Evolutionary conservation across 805 yeast species (phyloP).

Genomic region (Saitoella complicata): DNA sequence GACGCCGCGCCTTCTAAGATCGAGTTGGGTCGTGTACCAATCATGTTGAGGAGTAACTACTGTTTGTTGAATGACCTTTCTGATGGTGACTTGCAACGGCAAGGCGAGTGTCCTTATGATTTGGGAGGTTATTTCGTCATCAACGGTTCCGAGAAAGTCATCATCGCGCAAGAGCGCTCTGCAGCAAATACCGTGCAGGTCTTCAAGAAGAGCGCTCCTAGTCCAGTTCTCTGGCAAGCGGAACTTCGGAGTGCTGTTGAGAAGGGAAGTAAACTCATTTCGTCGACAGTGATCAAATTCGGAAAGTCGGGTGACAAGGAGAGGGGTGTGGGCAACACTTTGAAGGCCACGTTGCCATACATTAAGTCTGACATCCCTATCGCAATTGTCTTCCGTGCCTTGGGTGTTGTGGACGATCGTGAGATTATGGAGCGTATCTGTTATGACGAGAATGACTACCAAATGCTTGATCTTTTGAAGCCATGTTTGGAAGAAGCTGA

Average conservation of each 20-base stretch:
- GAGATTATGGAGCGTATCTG: constrained; percentile 96
- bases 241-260: constrained; percentile 94
- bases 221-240: constrained; percentile 90
- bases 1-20: constrained; percentile 59
- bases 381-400: constrained; percentile 90
- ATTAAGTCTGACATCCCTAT: constrained; percentile 94
- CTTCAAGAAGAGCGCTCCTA: constrained; percentile 91
- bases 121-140: constrained; percentile 99
- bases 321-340: constrained; percentile 51
- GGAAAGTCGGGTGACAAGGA: constrained; percentile 53
- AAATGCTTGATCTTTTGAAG: constrained; percentile 96
- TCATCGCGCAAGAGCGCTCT: constrained; percentile 95
- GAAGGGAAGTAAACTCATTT: constrained; percentile 88
- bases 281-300: constrained; percentile 85
- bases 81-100: constrained; percentile 84
- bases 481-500: constrained; percentile 99
- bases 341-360: constrained; percentile 90
- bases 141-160: constrained; percentile 94
- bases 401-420: constrained; percentile 98
- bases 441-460: constrained; percentile 97
- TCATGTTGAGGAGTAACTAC: constrained; percentile 91
- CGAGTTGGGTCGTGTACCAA: constrained; percentile 91
- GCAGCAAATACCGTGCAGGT: constrained; percentile 99
- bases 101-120: constrained; percentile 97
- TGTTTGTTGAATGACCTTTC: constrained; percentile 81